Base-by-base conservation (phyloP, 495 filamentous ascomycete genomes). In the Talaromyces wortmannii region DNA sequence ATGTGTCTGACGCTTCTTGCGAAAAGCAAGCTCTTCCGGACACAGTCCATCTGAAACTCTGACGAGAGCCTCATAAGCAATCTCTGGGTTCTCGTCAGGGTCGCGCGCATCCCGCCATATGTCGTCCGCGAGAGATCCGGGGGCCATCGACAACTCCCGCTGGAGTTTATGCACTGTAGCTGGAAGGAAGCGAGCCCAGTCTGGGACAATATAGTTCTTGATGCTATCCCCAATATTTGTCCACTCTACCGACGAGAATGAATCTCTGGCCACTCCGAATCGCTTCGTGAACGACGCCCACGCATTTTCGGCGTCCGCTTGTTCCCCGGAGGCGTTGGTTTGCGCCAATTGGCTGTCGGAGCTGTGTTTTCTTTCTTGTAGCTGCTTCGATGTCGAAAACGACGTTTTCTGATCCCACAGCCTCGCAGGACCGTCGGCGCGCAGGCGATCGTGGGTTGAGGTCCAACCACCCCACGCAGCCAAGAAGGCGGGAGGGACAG, bases 21-120 rank as follows among this genome's bases (percentile, higher is more conserved):
- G 65, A 61, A 92, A 98, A 8, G 63, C 69, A 59, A 86, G 75
- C 68, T 98, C 94, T 40, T 96, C 91, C 7, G 81, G 72, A 57
- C 94, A 98, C 0, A 98, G 83, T n/a, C 86, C 82, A 30, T 79
- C 73, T 5, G 90, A 89, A 18, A 97, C 81, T 45, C 94, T 84
- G 1, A 98, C 94, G 45, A 67, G 76, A 4, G 92, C 91, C 50
- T 88, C 80, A 67, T 83, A 83, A 31, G 81, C 68, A 56, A 97
- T 91, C 65, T 98, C 92, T 0, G 91, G 94, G 57, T 96, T 87
- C 42, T 87, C 72, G 40, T 84, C 77, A 1, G 90, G 83, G 63
- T 97, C 89, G 42, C 87, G 84, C 3, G 94, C 89, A 61, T 98
- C 94, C 56, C 77, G 75, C 94, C 94, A 97, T 45, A 98, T 94